phyloP scores from a whole-genome alignment of 345 rosid species.

The Populus tremula region DNA sequence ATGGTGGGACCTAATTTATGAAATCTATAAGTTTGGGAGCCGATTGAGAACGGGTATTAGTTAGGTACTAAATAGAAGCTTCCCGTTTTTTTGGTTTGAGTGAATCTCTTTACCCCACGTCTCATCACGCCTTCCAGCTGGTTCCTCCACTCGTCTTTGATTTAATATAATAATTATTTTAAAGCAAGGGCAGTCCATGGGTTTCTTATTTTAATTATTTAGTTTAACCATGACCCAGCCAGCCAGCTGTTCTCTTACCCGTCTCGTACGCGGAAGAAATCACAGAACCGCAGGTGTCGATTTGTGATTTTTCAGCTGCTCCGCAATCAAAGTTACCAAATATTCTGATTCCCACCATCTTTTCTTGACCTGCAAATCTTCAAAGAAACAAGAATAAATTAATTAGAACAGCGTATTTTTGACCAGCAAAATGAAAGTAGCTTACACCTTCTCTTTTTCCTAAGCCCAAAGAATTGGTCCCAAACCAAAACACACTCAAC shows the following conservation, averaged over 20 bases:
- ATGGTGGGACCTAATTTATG: background rate
- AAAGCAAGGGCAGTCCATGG: background rate
- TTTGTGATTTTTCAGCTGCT: background rate
- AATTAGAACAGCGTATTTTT: background rate
- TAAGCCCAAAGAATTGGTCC: background rate
- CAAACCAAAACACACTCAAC: background rate
- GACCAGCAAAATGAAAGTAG: background rate
- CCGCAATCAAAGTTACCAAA: background rate
- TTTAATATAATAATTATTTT: no score
- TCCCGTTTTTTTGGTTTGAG: background rate
- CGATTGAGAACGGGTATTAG: background rate
- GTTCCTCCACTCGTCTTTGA: no score
- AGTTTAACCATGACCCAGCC: no score
- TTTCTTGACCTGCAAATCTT: background rate
- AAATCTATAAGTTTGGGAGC: background rate
- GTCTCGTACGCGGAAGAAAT: background rate
- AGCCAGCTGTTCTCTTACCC: background rate
- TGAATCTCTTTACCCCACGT: background rate
- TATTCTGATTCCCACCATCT: background rate
- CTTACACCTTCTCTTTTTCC: background rate
- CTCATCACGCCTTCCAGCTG: background rate
- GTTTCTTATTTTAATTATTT: no score
- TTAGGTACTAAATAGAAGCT: background rate
- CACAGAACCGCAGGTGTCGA: background rate
- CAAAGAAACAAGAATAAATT: background rate